A percentile compares a stretch with the other conserved stretches of the same genome.
Conservation (phyloP, 345 rosid species). For the Brassica carinata region DNA sequence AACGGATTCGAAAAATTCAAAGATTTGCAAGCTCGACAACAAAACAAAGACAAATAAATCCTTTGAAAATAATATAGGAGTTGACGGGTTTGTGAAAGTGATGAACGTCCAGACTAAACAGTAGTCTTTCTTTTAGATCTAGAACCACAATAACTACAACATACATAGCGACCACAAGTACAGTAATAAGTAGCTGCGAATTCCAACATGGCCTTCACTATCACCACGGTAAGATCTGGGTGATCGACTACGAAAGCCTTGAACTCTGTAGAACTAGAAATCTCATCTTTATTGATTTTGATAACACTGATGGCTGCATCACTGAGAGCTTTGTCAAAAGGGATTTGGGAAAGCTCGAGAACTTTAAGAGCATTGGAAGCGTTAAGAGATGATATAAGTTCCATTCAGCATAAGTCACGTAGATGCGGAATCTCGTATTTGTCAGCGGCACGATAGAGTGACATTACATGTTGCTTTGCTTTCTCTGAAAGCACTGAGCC, state of each 20-base stretch:
- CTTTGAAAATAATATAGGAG: background rate
- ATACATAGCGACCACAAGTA: background rate
- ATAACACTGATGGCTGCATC: background rate
- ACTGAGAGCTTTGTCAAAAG: background rate
- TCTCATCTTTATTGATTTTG: background rate
- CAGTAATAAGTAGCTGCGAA: background rate
- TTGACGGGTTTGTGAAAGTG: background rate
- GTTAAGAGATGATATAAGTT: background rate
- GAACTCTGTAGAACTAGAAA: background rate
- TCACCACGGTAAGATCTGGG: background rate
- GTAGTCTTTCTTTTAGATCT: background rate
- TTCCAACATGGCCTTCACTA: background rate
- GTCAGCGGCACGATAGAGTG: constrained; percentile 4
- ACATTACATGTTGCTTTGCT: background rate
- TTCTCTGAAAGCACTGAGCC: background rate
- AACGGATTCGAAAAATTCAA: too few species aligned
- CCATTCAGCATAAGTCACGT: background rate
- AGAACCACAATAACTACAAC: background rate
- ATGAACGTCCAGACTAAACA: background rate
- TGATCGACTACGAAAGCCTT: background rate
- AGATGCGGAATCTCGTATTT: constrained; percentile 8
- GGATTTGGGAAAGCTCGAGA: background rate
- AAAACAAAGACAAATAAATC: background rate
- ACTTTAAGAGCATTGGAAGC: background rate
- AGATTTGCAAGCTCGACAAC: background rate